Evolutionary conservation across 2,329 filamentous ascomycete species (phyloP), one percentile per base, ranked within the genome.

Genomic region (Colletotrichum brevisporum): DNA sequence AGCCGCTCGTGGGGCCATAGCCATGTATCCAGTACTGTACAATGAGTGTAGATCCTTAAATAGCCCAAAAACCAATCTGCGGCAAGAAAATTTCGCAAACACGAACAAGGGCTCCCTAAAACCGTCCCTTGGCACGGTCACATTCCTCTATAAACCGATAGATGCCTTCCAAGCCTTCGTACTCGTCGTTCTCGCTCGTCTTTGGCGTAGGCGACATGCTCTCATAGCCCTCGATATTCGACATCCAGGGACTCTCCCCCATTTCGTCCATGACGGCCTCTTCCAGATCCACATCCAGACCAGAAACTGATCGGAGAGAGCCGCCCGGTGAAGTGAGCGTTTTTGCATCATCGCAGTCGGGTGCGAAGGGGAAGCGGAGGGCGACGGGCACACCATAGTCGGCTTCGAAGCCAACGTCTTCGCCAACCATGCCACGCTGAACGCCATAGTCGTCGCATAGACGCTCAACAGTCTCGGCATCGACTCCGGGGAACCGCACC

Each of bases 401-500:
- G 6, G 80, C 76, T 63, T 93, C 89, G 74, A 97, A 97, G 18
- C 91, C 90, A 39, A 80, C 71, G 72, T 98, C 96, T 81, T 98
- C 92, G 13, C 87, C 83, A 4, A 98, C 88, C 4, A 93, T 83
- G 2, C 96, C 96, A 61, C 94, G 88, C 71, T 91, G 89, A 8
- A 99, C 86, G n/a, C 92, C 93, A 12, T 97, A 86, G 77, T 99
- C 96, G 54, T 94, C 90, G 78, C 95, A 98, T 1, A 99, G 86
- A 3, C 86, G 85, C 76, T 97, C 94, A 0, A 97, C 92, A 0
- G 93, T 93, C 16, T 91, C 89, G 0, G 90, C 90, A 75, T 98
- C 95, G 71, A 96, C 95, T 3, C 96, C 96, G 0, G 95, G 94
- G 76, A 99, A 98, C 36, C 94, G 91, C 2, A 98, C 90, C 41